A percentile compares a stretch with the other conserved stretches of the same genome.
Evolutionary conservation across 2,329 filamentous ascomycete species (phyloP).

Genomic region (Fusarium albosuccineum): DNA sequence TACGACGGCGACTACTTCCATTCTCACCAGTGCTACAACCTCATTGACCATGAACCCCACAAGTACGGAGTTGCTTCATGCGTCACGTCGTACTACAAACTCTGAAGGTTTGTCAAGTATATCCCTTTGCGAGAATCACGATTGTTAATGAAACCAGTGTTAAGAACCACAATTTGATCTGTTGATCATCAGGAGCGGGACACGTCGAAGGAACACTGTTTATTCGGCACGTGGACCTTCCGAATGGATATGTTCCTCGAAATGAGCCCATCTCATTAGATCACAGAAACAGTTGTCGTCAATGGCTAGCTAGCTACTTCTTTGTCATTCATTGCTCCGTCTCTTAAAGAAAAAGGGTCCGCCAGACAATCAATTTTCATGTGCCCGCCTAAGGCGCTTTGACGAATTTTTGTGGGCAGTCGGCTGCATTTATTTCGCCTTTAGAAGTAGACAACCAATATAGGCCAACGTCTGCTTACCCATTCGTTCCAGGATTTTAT

Average conservation of each 20-base stretch:
- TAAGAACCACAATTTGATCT: background rate
- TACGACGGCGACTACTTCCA: background rate
- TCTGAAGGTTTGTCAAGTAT: background rate
- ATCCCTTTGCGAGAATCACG: background rate
- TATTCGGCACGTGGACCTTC: background rate
- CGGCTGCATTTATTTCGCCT: background rate
- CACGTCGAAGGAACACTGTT: background rate
- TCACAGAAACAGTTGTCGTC: background rate
- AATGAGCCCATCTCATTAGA: background rate
- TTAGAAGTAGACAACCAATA: background rate
- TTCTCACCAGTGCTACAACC: background rate
- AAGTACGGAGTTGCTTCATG: background rate
- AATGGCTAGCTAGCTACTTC: background rate
- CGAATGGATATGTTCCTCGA: background rate
- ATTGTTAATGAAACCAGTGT: background rate
- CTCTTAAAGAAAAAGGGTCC: background rate
- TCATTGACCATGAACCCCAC: background rate
- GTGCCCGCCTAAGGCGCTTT: background rate
- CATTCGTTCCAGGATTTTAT: too few relatives aligned
- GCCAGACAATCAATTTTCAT: background rate
- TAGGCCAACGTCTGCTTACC: background rate
- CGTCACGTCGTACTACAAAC: background rate
- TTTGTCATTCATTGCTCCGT: background rate
- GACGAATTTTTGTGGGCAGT: background rate
- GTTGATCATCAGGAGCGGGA: background rate